Conservation (phyloP, 495 filamentous ascomycete genomes). For the Tuber calosporum region DNA sequence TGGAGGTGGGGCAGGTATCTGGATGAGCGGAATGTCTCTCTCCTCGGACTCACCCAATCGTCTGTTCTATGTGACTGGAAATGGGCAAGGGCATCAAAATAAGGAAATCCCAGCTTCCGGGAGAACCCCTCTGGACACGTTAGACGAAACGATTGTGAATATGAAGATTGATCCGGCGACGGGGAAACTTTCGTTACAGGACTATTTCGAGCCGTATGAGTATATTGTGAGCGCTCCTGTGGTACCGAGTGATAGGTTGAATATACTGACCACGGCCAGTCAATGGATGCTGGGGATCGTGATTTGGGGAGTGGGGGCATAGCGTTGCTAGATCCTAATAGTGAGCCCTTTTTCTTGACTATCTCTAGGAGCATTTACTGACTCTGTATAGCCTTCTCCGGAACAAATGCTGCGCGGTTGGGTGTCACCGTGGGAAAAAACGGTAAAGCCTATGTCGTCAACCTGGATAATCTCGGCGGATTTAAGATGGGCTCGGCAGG, state of each 20-base stretch:
- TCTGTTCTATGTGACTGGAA: slow-evolving; percentile 46
- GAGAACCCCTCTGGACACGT: slow-evolving; percentile 38
- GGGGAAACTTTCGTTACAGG: slow-evolving; percentile 43
- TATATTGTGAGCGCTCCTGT: slow-evolving; percentile 42
- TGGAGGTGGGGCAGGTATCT: slow-evolving; percentile 47
- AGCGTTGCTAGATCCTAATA: slow-evolving; percentile 42
- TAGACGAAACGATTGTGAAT: slow-evolving; percentile 45
- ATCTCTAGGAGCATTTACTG: background rate
- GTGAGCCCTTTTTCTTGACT: background rate
- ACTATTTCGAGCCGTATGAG: slow-evolving; percentile 48
- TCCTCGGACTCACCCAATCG: slow-evolving; percentile 44
- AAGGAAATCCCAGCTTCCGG: slow-evolving; percentile 44
- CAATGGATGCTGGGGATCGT: slow-evolving; percentile 45
- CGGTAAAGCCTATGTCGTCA: slow-evolving; percentile 48
- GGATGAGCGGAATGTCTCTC: slow-evolving; percentile 46
- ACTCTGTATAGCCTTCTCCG: slow-evolving; percentile 40
- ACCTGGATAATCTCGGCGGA: slow-evolving; percentile 48
- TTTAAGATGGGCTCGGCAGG: slow-evolving; percentile 46
- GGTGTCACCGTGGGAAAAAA: slow-evolving; percentile 47
- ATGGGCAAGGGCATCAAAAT: slow-evolving; percentile 45
- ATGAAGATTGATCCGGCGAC: slow-evolving; percentile 37
- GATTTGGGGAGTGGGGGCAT: slow-evolving; percentile 46
- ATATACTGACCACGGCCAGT: slow-evolving; percentile 42
- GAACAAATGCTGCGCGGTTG: slow-evolving; percentile 43
- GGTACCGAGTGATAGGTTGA: slow-evolving; percentile 43